Conservation (phyloP, 768 basidiomycete species). For the Phanerodontia chrysosporium region DNA sequence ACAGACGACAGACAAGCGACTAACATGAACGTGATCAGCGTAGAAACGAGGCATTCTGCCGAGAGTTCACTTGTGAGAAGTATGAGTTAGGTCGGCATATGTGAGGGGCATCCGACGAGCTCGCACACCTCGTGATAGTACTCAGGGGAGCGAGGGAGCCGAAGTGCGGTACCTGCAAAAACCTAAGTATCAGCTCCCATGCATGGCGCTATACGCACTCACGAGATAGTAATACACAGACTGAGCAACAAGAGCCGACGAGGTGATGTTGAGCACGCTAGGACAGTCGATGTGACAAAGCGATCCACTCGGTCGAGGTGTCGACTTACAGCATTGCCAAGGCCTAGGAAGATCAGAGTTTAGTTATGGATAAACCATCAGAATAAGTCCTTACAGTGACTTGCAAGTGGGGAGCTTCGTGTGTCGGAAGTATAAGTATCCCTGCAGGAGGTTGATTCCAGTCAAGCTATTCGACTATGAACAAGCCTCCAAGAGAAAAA, state of each 20-base stretch:
- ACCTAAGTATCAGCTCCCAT: background rate
- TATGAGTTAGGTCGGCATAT: background rate
- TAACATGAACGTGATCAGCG: constrained; percentile 40
- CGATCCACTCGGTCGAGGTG: too few relatives aligned
- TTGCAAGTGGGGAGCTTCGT: constrained; percentile 18
- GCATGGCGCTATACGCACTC: background rate
- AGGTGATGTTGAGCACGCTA: constrained; percentile 32
- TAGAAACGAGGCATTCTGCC: constrained; percentile 39
- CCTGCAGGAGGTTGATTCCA: constrained; percentile 39
- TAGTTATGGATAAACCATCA: background rate
- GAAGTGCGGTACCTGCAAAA: constrained; percentile 37
- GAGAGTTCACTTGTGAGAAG: constrained; percentile 38
- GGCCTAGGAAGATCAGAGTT: background rate
- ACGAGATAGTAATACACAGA: constrained; percentile 44
- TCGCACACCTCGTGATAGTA: constrained; percentile 35
- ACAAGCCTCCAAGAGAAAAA: background rate
- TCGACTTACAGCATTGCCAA: constrained; percentile 8
- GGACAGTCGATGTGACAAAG: background rate
- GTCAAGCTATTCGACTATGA: constrained; percentile 26
- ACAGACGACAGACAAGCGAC: constrained; percentile 1
- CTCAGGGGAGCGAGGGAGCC: constrained; percentile 35
- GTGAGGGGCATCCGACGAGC: background rate
- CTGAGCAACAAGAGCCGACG: constrained; percentile 37
- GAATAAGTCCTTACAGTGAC: background rate
- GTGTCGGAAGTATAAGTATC: constrained; percentile 35